A percentile compares a stretch with the other conserved stretches of the same genome.
Evolutionary conservation across 192 early-diverging fungal genomes (phyloP).

Genomic region (Mortierella alpina): DNA sequence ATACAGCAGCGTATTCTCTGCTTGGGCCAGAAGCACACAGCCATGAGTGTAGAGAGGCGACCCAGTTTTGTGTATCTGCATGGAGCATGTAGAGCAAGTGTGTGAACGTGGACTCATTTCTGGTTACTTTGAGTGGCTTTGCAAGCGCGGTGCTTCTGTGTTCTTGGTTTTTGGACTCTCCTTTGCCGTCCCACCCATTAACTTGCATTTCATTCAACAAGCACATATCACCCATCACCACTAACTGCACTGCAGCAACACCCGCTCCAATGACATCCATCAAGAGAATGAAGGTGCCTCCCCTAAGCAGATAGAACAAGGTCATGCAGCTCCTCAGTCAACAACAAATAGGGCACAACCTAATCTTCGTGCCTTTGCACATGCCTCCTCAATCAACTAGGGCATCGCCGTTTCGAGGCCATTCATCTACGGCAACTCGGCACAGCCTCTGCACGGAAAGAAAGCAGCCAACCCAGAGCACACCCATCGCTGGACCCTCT

Average conservation of each 20-base stretch:
- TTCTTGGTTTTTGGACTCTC: too few relatives aligned
- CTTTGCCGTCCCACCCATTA: too few relatives aligned
- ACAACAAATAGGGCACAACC: neutral
- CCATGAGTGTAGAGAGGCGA: too few relatives aligned
- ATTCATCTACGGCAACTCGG: slow-evolving; percentile 89
- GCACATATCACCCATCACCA: neutral
- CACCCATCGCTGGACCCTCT: slow-evolving; percentile 97
- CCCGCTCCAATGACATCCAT: slow-evolving; percentile 22
- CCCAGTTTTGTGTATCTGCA: too few relatives aligned
- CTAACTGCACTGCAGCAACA: neutral
- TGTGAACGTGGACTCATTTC: too few relatives aligned
- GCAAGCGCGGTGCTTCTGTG: too few relatives aligned
- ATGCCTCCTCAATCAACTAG: slow-evolving; percentile 27
- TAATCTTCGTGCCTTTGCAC: neutral
- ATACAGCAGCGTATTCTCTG: too few relatives aligned
- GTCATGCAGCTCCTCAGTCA: neutral
- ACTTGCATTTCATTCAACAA: too few relatives aligned
- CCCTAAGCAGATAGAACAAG: too few relatives aligned
- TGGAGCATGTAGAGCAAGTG: too few relatives aligned
- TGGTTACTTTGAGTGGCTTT: too few relatives aligned
- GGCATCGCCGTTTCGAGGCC: slow-evolving; percentile 78
- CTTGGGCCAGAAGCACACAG: too few relatives aligned
- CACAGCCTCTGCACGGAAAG: slow-evolving; percentile 74
- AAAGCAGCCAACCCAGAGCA: slow-evolving; percentile 81
- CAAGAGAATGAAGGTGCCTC: slow-evolving; percentile 24